Evolutionary conservation across 2,329 filamentous ascomycete genomes (phyloP), one percentile per base, ranked within the genome.

Genomic region (Trichoderma sp.): DNA sequence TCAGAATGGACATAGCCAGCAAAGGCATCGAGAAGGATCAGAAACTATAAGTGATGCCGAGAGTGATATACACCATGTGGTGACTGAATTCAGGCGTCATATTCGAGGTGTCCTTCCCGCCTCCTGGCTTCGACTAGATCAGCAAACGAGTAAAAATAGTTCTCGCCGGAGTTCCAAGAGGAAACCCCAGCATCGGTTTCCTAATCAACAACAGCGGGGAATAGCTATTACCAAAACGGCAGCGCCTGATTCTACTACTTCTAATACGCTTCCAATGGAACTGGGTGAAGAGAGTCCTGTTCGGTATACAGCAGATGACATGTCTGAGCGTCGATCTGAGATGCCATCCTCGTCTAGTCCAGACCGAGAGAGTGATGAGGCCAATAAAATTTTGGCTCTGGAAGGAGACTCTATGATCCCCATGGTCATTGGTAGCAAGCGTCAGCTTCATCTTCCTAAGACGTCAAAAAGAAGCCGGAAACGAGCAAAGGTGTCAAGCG

Each of bases 71-170:
- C 78, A 78, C 2, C 81, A 85, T 27, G 73, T 78, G 13, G 78
- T 78, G n/a, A 75, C 80, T 29, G 74, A 73, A 22, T 78, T 80
- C 67, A 79, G 79, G 39, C 83, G 77, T 63, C 80, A 81, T 61
- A 86, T 90, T 57, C 82, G 82, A 64, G 87, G 88, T 25, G 87
- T 90, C 8, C 80, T 90, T 53, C 88, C 88, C 45, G 88, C 88
- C n/a, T 90, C 88, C 6, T 90, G 88, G 85, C 80, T 90, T 66
- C 84, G 88, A 50, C 75, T 90, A 27, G 86, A 89, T 72, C 83
- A 86, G 67, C 79, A 83, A 66, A 70, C 77, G 34, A 77, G 73
- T 71, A 73, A 73, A 17, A 72, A 74, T 67, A 79, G 76, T 65
- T 73, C 72, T 39, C 70, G 74, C 60, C 77, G 75, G 66, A 75